phyloP scores from a whole-genome alignment of 1,284 basidiomycete species.

The Boletus calvinii region DNA sequence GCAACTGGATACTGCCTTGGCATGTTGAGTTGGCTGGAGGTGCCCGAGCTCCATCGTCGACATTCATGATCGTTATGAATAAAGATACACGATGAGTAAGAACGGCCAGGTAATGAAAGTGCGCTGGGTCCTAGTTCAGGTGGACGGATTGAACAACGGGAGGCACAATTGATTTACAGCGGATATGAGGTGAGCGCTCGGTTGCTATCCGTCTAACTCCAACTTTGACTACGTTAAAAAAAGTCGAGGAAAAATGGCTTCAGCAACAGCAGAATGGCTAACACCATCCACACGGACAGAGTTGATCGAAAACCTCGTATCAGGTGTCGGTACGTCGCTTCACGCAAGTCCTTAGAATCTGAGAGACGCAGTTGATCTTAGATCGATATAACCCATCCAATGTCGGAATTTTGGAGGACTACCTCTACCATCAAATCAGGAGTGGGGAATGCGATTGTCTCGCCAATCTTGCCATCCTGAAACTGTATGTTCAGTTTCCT shows the following conservation, averaged over 20 bases:
- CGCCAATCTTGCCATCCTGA: constrained; percentile 87
- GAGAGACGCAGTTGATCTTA: constrained; percentile 33
- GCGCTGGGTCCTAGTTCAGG: no score
- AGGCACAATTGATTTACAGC: no score
- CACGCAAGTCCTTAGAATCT: constrained; percentile 2
- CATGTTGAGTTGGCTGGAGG: background rate
- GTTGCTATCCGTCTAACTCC: background rate
- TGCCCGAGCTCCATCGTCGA: constrained; percentile 14
- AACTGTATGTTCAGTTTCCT: constrained; percentile 53
- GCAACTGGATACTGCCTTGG: constrained; percentile 7
- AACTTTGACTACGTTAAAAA: constrained; percentile 13
- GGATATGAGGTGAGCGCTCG: background rate
- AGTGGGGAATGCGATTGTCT: constrained; percentile 91
- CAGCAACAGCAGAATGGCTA: constrained; percentile 59
- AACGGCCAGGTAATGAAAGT: no score
- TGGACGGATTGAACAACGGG: background rate
- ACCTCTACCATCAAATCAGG: constrained; percentile 89
- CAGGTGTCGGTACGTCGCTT: constrained; percentile 76
- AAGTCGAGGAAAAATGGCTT: constrained; percentile 21
- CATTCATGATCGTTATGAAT: constrained; percentile 16
- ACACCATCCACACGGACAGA: constrained; percentile 75
- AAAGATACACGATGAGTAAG: background rate
- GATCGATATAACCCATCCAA: constrained; percentile 97
- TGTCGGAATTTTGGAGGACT: constrained; percentile 90
- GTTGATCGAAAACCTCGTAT: constrained; percentile 86